A percentile compares a stretch with the other conserved stretches of the same genome.
Evolutionary conservation across 352 stramenopile genomes (phyloP).

Genomic region (Phytophthora crassamura): DNA sequence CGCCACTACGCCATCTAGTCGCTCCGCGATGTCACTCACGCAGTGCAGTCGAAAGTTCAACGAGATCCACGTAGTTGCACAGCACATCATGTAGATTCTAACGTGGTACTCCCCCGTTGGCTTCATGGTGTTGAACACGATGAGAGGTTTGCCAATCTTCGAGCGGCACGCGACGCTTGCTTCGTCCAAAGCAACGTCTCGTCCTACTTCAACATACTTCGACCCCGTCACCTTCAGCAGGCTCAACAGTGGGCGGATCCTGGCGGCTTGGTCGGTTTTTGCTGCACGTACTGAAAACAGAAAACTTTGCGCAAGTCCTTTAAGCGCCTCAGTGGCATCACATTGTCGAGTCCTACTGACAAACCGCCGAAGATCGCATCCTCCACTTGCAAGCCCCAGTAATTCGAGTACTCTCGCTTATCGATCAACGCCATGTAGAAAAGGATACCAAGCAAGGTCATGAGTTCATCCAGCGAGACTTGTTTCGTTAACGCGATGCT

Average conservation of each 20-base stretch:
- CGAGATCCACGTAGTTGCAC: conserved; percentile 30
- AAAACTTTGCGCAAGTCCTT: conserved; percentile 25
- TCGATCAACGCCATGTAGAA: conserved; percentile 24
- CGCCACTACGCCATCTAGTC: conserved; percentile 12
- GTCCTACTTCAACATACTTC: conserved; percentile 3
- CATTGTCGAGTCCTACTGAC: conserved; percentile 6
- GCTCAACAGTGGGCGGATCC: not conserved
- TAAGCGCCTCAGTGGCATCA: conserved; percentile 33
- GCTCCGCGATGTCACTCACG: conserved; percentile 23
- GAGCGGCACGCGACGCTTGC: conserved; percentile 11
- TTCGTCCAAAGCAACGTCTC: conserved; percentile 14
- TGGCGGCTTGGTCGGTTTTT: not conserved
- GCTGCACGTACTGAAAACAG: conserved; percentile 14
- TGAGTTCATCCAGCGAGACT: conserved; percentile 4
- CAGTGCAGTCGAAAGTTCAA: conserved; percentile 41
- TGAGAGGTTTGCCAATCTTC: not conserved
- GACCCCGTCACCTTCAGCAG: conserved; percentile 1
- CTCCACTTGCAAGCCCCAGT: conserved; percentile 36
- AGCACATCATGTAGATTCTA: conserved; percentile 37
- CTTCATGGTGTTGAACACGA: conserved; percentile 15
- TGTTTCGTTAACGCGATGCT: not conserved
- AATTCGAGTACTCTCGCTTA: conserved; percentile 41
- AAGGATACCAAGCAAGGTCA: conserved; percentile 12
- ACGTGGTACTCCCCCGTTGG: conserved; percentile 40
- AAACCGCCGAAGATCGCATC: conserved; percentile 14